phyloP scores from a whole-genome alignment of 495 filamentous ascomycete genomes.

The Aspergillus biplanus region DNA sequence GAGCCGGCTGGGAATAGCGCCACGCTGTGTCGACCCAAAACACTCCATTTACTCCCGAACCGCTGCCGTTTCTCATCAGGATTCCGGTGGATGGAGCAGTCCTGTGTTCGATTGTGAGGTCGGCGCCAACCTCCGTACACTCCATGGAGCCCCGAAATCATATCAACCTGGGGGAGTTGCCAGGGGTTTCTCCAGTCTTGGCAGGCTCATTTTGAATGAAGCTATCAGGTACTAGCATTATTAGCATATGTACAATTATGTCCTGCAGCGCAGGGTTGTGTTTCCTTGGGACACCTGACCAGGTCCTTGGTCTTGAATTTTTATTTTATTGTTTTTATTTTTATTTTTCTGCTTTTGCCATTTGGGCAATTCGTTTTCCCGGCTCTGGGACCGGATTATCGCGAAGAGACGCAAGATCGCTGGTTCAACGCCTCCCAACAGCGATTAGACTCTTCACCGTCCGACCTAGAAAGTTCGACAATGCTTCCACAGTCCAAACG shows the following conservation, averaged over 20 bases:
- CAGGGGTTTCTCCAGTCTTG: slow-evolving; percentile 18
- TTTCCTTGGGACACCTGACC: neutral
- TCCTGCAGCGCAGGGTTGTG: neutral
- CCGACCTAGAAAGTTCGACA: slow-evolving; percentile 7
- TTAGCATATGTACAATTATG: neutral
- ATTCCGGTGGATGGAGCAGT: neutral
- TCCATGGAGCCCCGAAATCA: neutral
- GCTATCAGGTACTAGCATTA: slow-evolving; percentile 8
- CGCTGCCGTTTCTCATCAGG: no score
- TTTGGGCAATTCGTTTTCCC: neutral
- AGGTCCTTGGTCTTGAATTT: neutral
- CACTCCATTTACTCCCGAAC: neutral
- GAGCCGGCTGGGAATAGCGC: neutral
- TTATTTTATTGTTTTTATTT: neutral
- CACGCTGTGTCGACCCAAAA: neutral
- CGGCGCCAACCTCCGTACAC: neutral
- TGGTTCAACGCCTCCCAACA: neutral
- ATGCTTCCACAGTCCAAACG: neutral
- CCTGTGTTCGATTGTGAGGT: neutral
- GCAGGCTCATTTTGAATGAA: slow-evolving; percentile 4
- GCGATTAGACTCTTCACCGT: slow-evolving; percentile 2
- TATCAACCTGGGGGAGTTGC: neutral
- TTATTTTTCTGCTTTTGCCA: neutral
- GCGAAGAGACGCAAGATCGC: neutral
- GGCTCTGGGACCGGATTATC: neutral